Conservation (phyloP, 2,329 filamentous ascomycete genomes). For the Fusarium palustre region DNA sequence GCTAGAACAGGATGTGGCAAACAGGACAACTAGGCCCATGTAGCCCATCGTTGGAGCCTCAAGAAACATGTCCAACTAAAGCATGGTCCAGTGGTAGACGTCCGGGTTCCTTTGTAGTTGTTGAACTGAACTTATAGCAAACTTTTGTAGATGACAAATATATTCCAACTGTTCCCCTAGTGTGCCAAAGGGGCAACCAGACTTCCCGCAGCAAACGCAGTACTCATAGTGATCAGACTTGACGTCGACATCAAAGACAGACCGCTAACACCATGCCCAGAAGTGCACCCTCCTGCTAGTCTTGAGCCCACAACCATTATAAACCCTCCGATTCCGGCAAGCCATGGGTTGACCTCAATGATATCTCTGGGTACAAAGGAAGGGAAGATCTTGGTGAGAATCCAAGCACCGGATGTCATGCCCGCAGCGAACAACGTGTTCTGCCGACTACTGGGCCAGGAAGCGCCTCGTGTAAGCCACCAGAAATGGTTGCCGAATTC, state of each 20-base stretch:
- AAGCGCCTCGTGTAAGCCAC: constrained; percentile 53
- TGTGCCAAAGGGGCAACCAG: constrained; percentile 47
- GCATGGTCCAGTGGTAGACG: too few species aligned
- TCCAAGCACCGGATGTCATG: constrained; percentile 60
- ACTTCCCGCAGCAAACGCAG: constrained; percentile 66
- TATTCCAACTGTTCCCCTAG: constrained; percentile 9
- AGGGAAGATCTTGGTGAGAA: constrained; percentile 51
- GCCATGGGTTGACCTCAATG: constrained; percentile 51
- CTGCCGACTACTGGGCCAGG: constrained; percentile 52
- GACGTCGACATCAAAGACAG: constrained; percentile 71
- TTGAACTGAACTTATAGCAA: rapidly evolving
- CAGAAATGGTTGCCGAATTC: constrained; percentile 68
- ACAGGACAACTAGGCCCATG: not conserved
- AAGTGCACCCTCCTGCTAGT: constrained; percentile 74
- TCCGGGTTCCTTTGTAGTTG: not conserved
- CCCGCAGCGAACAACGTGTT: constrained; percentile 66
- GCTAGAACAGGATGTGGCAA: constrained; percentile 50
- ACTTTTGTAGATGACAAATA: not conserved
- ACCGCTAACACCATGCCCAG: constrained; percentile 76
- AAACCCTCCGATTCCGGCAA: constrained; percentile 65
- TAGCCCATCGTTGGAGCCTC: not conserved
- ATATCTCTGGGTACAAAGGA: constrained; percentile 43
- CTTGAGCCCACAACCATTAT: constrained; percentile 70
- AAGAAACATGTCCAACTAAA: not conserved
- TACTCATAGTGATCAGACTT: constrained; percentile 70